Conservation (phyloP, 768 basidiomycete species). For the Trametes meyenii region DNA sequence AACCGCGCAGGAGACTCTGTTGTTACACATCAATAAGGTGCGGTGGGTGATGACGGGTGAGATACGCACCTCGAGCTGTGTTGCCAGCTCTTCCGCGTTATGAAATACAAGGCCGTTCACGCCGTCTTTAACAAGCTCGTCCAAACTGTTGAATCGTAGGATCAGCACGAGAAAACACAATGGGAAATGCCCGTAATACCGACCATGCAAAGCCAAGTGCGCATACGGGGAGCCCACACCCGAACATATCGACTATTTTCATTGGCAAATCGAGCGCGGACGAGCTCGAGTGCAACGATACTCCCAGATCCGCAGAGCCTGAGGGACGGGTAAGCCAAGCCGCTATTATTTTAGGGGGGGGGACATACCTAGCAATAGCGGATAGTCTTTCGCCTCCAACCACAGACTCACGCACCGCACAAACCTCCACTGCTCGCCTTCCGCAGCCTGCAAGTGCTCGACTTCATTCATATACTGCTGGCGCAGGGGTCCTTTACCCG, state of each 20-base stretch:
- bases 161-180: background rate
- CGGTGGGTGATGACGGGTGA: background rate
- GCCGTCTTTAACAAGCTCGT: conserved; percentile 84
- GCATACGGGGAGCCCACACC: conserved; percentile 92
- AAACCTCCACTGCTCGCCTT: conserved; percentile 57
- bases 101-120: conserved; percentile 84
- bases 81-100: conserved; percentile 65
- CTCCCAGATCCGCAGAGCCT: conserved; percentile 92
- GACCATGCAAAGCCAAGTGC: conserved; percentile 88
- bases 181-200: conserved; percentile 25
- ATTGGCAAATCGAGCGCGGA: conserved; percentile 93
- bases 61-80: conserved; percentile 65
- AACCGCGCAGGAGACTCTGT: conserved; percentile 60
- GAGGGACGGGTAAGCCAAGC: background rate
- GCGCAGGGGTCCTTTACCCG: conserved; percentile 85
- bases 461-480: conserved; percentile 75
- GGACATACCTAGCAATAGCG: conserved; percentile 70
- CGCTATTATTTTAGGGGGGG: no score
- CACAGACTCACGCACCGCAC: conserved; percentile 83
- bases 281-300: conserved; percentile 89
- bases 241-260: conserved; percentile 99
- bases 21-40: background rate
- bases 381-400: conserved; percentile 91
- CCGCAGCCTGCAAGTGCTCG: conserved; percentile 51
- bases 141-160: conserved; percentile 53